These are phyloP conservation scores for Citrus medica DNA, from an alignment of 345 rosid genomes.

Conservation along the genomic window DNA sequence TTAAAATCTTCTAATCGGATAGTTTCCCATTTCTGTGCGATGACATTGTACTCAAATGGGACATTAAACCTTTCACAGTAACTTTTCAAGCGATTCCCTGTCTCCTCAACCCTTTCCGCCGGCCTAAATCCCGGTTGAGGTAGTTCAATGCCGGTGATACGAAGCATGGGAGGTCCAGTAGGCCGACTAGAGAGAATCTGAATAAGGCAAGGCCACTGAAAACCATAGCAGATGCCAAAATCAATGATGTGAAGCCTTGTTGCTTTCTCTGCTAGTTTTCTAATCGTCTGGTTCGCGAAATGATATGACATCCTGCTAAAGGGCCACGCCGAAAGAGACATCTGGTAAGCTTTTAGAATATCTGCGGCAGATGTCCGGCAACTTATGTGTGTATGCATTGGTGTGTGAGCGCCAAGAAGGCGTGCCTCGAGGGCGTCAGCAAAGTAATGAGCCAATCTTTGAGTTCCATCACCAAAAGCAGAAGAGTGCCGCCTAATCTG, in stretches of 20 bases:
- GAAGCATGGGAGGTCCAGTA: conserved; percentile 56
- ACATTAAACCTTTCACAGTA: conserved; percentile 58
- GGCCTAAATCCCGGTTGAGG: conserved; percentile 89
- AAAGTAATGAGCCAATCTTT: conserved; percentile 63
- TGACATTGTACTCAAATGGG: conserved; percentile 51
- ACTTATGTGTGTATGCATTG: conserved; percentile 22
- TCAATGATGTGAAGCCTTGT: conserved; percentile 67
- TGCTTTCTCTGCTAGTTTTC: conserved; percentile 42
- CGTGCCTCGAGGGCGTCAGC: conserved; percentile 67
- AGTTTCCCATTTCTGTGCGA: conserved; percentile 79
- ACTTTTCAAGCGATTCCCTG: conserved; percentile 51
- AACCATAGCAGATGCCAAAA: conserved; percentile 76
- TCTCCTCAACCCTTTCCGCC: conserved; percentile 64
- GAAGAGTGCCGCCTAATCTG: conserved; percentile 69
- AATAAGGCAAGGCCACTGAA: conserved; percentile 87
- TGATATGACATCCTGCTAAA: conserved; percentile 42
- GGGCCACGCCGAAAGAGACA: conserved; percentile 51
- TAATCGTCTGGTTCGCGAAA: conserved; percentile 47
- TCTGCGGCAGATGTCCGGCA: conserved; percentile 44
- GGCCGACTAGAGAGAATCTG: conserved; percentile 40
- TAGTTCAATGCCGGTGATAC: conserved; percentile 72
- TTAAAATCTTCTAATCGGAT: conserved; percentile 58
- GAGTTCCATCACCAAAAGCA: conserved; percentile 52
- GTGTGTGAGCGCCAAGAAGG: conserved; percentile 38
- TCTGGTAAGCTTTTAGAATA: conserved; percentile 49